These are phyloP conservation scores for Neurospora pannonica DNA, from an alignment of 495 filamentous ascomycete genomes.

Conservation along the genomic window DNA sequence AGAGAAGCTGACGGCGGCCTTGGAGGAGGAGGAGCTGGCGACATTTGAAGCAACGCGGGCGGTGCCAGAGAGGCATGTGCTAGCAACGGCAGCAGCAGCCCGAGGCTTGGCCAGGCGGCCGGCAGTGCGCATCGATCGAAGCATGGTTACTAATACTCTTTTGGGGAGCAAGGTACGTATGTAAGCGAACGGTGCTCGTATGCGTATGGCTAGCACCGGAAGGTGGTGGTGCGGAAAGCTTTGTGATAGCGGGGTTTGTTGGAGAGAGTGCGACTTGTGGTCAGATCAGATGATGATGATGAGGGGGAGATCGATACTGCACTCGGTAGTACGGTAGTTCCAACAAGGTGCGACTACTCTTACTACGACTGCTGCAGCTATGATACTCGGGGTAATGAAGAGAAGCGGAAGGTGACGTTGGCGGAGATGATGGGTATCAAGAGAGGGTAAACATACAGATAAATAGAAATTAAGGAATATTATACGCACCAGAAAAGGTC, in stretches of 20 bases:
- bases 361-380: neutral
- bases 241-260: neutral
- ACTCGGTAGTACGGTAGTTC: neutral
- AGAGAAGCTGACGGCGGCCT: neutral
- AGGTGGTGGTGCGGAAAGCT: neutral
- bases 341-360: neutral
- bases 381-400: neutral
- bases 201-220: neutral
- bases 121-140: constrained; percentile 35
- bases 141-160: constrained; percentile 20
- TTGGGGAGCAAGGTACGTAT: neutral
- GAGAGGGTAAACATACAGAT: neutral
- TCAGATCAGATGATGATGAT: neutral
- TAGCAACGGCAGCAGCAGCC: constrained; percentile 23
- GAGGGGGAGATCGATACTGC: neutral
- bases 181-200: neutral
- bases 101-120: constrained; percentile 32
- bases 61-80: constrained; percentile 26
- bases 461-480: neutral
- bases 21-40: constrained; percentile 12
- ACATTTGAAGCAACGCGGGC: constrained; percentile 8
- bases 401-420: neutral
- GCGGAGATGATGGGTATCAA: neutral
- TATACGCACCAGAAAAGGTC: neutral
- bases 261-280: neutral